These are phyloP conservation scores for Teratosphaeria gauchensis DNA, from an alignment of 2,329 filamentous ascomycete species.

Conservation along the genomic window DNA sequence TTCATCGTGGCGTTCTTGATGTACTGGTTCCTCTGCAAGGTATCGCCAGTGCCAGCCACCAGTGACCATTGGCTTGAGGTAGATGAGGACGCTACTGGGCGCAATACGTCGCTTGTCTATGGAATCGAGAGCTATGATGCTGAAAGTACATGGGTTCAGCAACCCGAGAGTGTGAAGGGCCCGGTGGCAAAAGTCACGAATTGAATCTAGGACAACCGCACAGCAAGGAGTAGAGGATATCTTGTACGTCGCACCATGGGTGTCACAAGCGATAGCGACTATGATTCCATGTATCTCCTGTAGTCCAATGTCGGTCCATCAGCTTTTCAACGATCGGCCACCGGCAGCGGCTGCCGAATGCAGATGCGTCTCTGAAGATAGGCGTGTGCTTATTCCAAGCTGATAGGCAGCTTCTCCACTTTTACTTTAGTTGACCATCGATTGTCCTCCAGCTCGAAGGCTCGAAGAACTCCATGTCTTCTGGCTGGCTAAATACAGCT, in stretches of 20 bases:
- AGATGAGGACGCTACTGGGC: conserved; percentile 44
- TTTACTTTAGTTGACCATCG: neutral
- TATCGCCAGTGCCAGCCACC: conserved; percentile 64
- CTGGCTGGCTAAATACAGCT: too few species aligned
- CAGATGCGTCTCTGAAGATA: neutral
- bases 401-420: neutral
- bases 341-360: neutral
- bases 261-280: too few species aligned
- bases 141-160: neutral
- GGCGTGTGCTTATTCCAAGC: neutral
- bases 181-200: neutral
- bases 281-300: too few species aligned
- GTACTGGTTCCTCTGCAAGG: conserved; percentile 61
- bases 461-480: neutral
- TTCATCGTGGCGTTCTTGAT: conserved; percentile 58
- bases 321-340: neutral
- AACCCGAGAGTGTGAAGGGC: neutral
- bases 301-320: neutral
- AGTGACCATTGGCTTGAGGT: conserved; percentile 73
- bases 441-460: neutral
- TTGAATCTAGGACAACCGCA: neutral
- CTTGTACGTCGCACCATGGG: too few species aligned
- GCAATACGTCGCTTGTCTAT: conserved; percentile 11
- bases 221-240: too few species aligned
- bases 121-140: neutral